Conservation (phyloP, 441 rosid genomes). For the Pelargonium myrrhifolium region DNA sequence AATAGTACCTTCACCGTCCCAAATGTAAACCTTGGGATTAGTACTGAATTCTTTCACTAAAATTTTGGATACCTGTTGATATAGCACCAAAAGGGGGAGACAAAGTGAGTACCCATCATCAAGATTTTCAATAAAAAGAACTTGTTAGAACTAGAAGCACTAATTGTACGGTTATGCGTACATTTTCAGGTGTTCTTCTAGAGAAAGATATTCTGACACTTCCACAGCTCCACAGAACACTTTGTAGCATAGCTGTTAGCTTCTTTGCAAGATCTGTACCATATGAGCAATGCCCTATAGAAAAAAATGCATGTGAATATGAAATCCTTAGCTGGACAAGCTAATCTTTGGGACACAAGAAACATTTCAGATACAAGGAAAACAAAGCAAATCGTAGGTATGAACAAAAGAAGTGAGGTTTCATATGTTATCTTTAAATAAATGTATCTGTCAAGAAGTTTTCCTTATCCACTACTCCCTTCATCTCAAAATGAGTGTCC, state of each 20-base stretch:
- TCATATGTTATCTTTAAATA: too few relatives aligned
- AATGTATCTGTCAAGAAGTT: too few relatives aligned
- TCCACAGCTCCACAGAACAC: constrained; percentile 64
- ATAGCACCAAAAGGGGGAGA: constrained; percentile 1
- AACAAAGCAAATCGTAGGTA: too few relatives aligned
- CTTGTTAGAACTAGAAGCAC: too few relatives aligned
- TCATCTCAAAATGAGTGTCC: too few relatives aligned
- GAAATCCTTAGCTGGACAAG: too few relatives aligned
- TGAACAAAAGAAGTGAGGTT: too few relatives aligned
- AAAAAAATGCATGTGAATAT: background rate
- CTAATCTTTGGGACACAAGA: too few relatives aligned
- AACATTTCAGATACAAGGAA: background rate
- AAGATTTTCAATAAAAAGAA: background rate
- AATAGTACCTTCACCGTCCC: constrained; percentile 74
- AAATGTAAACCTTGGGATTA: constrained; percentile 68
- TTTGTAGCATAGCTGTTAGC: constrained; percentile 43
- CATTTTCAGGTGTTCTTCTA: constrained; percentile 70
- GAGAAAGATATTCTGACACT: constrained; percentile 76
- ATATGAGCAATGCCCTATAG: constrained; percentile 61
- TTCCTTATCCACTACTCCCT: too few relatives aligned
- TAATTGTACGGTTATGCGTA: constrained; percentile 18
- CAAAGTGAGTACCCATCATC: constrained; percentile 11
- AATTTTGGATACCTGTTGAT: constrained; percentile 47
- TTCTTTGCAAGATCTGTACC: constrained; percentile 71
- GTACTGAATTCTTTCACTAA: constrained; percentile 49